Base-by-base conservation (phyloP, 305 asterid genomes). In the Solanum hybrid region DNA sequence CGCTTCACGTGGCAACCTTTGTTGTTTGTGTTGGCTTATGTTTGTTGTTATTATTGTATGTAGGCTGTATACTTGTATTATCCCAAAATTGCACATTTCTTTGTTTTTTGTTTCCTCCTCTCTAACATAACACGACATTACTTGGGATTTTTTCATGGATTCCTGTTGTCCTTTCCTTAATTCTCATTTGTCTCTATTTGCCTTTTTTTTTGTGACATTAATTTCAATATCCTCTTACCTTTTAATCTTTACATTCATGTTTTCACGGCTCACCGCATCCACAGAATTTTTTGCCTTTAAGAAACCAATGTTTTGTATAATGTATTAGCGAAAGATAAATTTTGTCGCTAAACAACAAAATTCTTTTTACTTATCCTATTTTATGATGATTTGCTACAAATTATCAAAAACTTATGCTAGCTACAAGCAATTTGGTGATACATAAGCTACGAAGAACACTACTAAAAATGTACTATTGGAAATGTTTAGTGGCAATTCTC, bases 1-100 rank as follows among this genome's bases (percentile, higher is more conserved):
- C 95, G 86, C 94, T 94, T 95, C 98, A 94, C 97, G 97, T 95
- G 98, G 95, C 91, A 91, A 90, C 16, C 36, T 91, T 93, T 93
- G 96, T 92, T 92, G 81, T 86, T 92, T 87, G 93, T 86, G 86
- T 87, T 73, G 91, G 93, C 51, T 32, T 56, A 31, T 85, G 32
- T 34, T 56, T 85, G 77, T 32, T 31, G 7, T 34, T 77, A 77
- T 11, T 85, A 26, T 32, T 56, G 42, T 56, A 66, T 24, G 77
- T 80, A 64, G 40, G 87, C 76, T 31, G 76, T 82, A 82, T 27
- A 5, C 40, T 82, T 82, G 40, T 51, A 85, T 85, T 32, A 31
- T 10, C 76, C 76, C 46, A 85, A 85, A 85, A 37, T 20, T 51
- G 88, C 88, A 56, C 88, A 85, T 85, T 85, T 85, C 27, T 56